Evolutionary conservation across 345 rosid species (phyloP), one percentile per base, ranked within the genome.

Genomic region (Populus ilicifolia): DNA sequence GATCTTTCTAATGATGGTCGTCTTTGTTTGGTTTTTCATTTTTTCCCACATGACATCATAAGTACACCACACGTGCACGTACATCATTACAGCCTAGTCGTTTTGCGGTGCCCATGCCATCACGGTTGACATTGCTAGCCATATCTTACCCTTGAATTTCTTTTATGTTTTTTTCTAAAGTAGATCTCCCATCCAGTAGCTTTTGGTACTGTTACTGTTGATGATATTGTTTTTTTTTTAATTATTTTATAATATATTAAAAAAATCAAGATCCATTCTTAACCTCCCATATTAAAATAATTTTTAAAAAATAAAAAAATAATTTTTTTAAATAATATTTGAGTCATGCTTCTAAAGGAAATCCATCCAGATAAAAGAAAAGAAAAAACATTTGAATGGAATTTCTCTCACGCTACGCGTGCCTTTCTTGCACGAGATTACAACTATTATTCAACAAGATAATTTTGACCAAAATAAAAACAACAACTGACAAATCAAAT

Each of bases 21-120:
- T 48, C 27, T 59, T 39, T 52, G 43, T 16, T 14, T 8, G 10
- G 16, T 25, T 25, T 43, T 6, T 44, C 7, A 5, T 25, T n/a
- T 39, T 46, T 67, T 39, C 5, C n/a, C 82, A 78, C 80, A 65
- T 77, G 77, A 83, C 68, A 79, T 77, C 72, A 83, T 78, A 74
- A 70, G 64, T 77, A 77, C 44, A 64, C 70, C 81, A 73, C 89
- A 86, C 87, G 91, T 86, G 92, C 87, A 83, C 84, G 92, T 85
- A 83, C 84, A 80, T 78, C 83, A 81, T 83, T 80, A 68, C 78
- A 21, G 33, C 0, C 23, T 17, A 9, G 71, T 75, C 43, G 46
- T 27, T n/a, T 18, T n/a, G 41, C 33, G 69, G 59, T 41, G 74
- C 59, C 59, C 69, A 43, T 77, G 83, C 77, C 85, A 75, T 76